Evolutionary conservation across 2,329 filamentous ascomycete genomes (phyloP).

Genomic region (Aspergillus neotritici): DNA sequence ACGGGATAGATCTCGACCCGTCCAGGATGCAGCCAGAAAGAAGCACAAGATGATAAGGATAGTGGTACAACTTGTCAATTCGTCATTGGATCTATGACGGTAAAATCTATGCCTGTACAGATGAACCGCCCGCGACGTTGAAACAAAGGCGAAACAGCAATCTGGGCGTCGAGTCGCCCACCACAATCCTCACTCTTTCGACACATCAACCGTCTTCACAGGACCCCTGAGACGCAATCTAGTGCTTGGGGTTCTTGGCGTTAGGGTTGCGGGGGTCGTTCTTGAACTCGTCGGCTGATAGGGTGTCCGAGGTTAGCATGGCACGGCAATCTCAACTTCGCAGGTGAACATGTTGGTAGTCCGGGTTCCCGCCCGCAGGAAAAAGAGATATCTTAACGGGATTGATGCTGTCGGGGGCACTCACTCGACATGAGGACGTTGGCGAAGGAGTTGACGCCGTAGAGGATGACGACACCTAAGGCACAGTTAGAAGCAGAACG

Average conservation of each 20-base stretch:
- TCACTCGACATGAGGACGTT: slow-evolving; percentile 73
- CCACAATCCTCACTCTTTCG: slow-evolving; percentile 13
- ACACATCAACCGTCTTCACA: slow-evolving; percentile 15
- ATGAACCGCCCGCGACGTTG: slow-evolving; percentile 26
- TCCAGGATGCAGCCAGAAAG: neutral
- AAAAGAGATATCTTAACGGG: neutral
- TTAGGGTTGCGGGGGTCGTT: slow-evolving; percentile 82
- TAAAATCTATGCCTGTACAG: slow-evolving; percentile 38
- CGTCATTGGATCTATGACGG: slow-evolving; percentile 29
- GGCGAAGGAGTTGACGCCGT: slow-evolving; percentile 82
- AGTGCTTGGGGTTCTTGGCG: slow-evolving; percentile 35
- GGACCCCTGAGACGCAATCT: slow-evolving; percentile 16
- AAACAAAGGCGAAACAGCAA: slow-evolving; percentile 20
- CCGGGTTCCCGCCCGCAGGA: too few relatives aligned
- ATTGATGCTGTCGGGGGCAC: slow-evolving; percentile 29
- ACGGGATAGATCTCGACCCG: neutral
- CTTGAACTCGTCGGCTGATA: slow-evolving; percentile 83
- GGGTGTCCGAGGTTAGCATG: slow-evolving; percentile 17
- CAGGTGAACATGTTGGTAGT: neutral
- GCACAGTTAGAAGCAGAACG: slow-evolving; percentile 9
- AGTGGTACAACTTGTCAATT: slow-evolving; percentile 38
- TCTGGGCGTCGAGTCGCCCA: slow-evolving; percentile 16
- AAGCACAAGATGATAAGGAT: slow-evolving; percentile 9
- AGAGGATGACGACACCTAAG: slow-evolving; percentile 75
- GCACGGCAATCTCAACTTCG: neutral